Base-by-base conservation (phyloP, 2,329 filamentous ascomycete genomes). In the Leptodontidium sp. region DNA sequence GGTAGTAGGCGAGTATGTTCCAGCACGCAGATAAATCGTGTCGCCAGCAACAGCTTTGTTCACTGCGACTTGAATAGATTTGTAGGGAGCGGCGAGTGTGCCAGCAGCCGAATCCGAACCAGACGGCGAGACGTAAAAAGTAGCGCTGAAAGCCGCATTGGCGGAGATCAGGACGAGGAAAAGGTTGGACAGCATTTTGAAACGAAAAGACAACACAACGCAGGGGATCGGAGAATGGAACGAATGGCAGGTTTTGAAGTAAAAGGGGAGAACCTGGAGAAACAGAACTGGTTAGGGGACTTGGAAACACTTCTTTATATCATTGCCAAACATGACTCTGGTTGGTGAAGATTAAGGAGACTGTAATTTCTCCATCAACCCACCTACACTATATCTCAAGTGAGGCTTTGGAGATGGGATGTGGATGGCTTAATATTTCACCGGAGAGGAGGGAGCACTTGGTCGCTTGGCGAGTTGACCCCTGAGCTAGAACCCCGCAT, bases 11-110 rank as follows among this genome's bases (percentile, higher is more conserved):
- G 78, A 75, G 76, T 85, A 85, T 2, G 81, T 84, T 17, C 82
- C 82, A 8, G 75, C 81, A 8, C 81, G 81, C 3, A 85, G 77
- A 55, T 81, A 80, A 47, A 85, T 83, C 7, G 77, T 82, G 66
- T 84, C 83, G 6, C 84, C 84, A 35, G 84, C 81, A 8, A 77
- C 79, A 15, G 83, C 84, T 29, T 78, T 80, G 71, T 84, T 74
- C 4, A 85, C 80, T 0, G 83, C 84, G 2, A 78, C 76, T 73
- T 85, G 84, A 26, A 85, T 85, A 0, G 82, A 84, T 11, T 79
- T 80, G 45, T 80, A 81, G 0, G 84, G 84, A 0, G 80, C 74
- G 5, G 75, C 75, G 15, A 82, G 76, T 0, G 79, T 80, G 12
- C 83, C 83, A 5, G 78, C 72, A 43, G 61, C 61, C 75, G 73